Evolutionary conservation across 768 basidiomycete genomes (phyloP).

Genomic region (Collybiopsis confluens): DNA sequence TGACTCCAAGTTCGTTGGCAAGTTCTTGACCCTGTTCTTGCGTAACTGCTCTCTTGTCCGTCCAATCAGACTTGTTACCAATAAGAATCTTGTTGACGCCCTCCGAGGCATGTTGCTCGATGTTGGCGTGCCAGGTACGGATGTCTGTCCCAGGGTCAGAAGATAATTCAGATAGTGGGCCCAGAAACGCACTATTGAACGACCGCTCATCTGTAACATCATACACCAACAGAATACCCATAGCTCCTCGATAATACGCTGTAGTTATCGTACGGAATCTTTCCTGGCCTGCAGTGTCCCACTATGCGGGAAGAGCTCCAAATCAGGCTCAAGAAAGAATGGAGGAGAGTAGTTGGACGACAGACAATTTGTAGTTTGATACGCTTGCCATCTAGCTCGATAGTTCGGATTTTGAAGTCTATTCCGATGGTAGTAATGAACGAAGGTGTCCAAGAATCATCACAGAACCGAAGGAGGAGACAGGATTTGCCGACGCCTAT

Average conservation of each 20-base stretch:
- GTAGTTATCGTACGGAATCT: conserved; percentile 98
- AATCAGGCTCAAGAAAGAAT: not conserved
- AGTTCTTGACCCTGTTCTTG: conserved; percentile 90
- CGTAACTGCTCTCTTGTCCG: conserved; percentile 89
- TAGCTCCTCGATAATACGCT: conserved; percentile 98
- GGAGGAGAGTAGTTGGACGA: conserved; percentile 11
- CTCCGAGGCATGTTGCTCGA: conserved; percentile 98
- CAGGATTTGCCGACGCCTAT: conserved; percentile 95
- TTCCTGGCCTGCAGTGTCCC: conserved; percentile 99
- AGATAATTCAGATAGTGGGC: conserved; percentile 11
- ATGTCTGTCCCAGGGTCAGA: conserved; percentile 67
- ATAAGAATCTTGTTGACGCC: conserved; percentile 99
- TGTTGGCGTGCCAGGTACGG: conserved; percentile 96
- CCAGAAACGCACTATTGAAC: conserved; percentile 78
- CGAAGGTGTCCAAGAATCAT: conserved; percentile 98
- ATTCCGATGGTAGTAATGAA: conserved; percentile 99
- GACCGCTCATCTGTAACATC: conserved; percentile 94
- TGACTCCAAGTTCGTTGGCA: conserved; percentile 90
- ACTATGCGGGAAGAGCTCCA: conserved; percentile 42
- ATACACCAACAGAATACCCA: conserved; percentile 98
- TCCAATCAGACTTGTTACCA: conserved; percentile 99
- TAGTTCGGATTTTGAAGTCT: conserved; percentile 99
- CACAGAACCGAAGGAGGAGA: conserved; percentile 93
- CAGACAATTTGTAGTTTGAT: conserved; percentile 98
- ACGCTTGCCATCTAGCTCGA: conserved; percentile 95